Percentiles rank a stretch among this genome's conserved stretches.
Evolutionary conservation across 139 green algal genomes (phyloP).

Genomic region (Picochlorum costavermella): DNA sequence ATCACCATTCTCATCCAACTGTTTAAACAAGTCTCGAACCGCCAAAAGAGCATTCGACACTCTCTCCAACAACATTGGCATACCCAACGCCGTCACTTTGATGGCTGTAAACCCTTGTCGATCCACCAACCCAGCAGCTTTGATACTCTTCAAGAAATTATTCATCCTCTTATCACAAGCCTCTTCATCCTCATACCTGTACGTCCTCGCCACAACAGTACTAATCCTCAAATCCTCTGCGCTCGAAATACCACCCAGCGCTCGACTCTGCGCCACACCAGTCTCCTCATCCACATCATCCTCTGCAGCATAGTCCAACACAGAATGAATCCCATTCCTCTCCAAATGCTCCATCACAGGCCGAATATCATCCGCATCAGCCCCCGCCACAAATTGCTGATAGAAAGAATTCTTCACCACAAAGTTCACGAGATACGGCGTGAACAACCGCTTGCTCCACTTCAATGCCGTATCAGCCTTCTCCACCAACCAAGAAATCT

Average conservation of each 20-base stretch:
- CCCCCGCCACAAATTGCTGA: conserved; percentile 75
- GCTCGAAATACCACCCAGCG: background rate
- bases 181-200: conserved; percentile 56
- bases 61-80: conserved; percentile 67
- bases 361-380: conserved; percentile 42
- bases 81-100: conserved; percentile 81
- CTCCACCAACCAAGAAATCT: conserved; percentile 31
- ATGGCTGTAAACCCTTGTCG: conserved; percentile 69
- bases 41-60: conserved; percentile 40
- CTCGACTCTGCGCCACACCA: background rate
- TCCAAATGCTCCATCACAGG: conserved; percentile 37
- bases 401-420: conserved; percentile 70
- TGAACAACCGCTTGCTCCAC: conserved; percentile 41
- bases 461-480: conserved; percentile 48
- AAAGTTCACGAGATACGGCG: conserved; percentile 33
- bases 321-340: conserved; percentile 30
- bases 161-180: conserved; percentile 58
- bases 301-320: conserved; percentile 61
- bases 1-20: conserved; percentile 58
- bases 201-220: conserved; percentile 46
- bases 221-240: background rate
- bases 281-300: conserved; percentile 32
- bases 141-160: conserved; percentile 54
- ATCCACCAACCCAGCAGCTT: conserved; percentile 41
- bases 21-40: conserved; percentile 53